Base-by-base conservation (phyloP, 208 protist species). In the Trypanosoma brucei region DNA sequence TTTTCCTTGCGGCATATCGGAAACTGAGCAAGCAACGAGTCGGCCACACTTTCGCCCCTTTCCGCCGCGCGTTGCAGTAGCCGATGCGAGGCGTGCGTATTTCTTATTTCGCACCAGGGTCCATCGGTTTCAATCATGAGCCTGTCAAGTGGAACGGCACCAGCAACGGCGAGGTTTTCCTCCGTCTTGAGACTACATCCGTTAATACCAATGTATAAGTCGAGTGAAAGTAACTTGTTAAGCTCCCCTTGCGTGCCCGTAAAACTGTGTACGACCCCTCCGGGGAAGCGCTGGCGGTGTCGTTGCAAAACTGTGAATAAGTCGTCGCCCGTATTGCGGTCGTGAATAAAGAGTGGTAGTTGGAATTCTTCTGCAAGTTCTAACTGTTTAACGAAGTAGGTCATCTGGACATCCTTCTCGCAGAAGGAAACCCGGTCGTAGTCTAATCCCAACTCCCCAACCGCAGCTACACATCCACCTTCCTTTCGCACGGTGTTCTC, bases 261-360 rank as follows among this genome's bases (percentile, higher is more conserved):
- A 76, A 98, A 99, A 48, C 89, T 97, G 76, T 99, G 97, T 38
- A 98, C 93, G 9, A 98, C 95, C 14, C 91, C 91, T n/a, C 76
- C 74, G 48, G 11, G 13, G 35, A 95, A 66, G 11, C 80, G 62
- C 8, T 82, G 38, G 40, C 64, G 58, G 59, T 93, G 54, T 55
- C 70, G 69, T 22, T 33, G 0, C 22, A 97, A 61, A 33, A 97
- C 55, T 36, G 68, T 35, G 30, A 78, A 61, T 37, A 98, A 97
- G 62, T 98, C 95, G 4, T 78, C 73, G 11, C 56, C 72, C 0
- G 92, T 96, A 62, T 96, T 95, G 35, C 96, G 70, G 50, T 96
- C 88, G 69, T 98, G 96, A 37, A 98, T 71, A 66, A 98, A 98
- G 0, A 98, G 62, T 3, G 96, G 96, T 3, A 98, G 64, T 0